Evolutionary conservation across 441 rosid species (phyloP), one percentile per base, ranked within the genome.

Genomic region (Daphne laureola): DNA sequence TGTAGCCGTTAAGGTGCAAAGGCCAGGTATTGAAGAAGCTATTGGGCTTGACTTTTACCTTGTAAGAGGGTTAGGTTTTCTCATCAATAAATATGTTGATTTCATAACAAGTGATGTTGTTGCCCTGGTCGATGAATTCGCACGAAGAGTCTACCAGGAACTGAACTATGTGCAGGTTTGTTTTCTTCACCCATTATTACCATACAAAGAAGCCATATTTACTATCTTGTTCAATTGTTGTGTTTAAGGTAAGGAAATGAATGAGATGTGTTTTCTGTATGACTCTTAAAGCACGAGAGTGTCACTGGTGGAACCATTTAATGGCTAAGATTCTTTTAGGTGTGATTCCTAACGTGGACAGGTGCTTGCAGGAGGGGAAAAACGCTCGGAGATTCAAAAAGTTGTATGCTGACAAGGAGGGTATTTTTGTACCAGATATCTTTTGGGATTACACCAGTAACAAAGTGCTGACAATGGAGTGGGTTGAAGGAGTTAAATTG

Each of bases 401-500:
- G 73, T 70, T 92, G 17, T 92, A 92, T 71, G 97, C 98, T 54
- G 96, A 92, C 72, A 89, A 74, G 65, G 86, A 84, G 55, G 88
- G 82, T 63, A 79, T 89, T 61, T 70, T 89, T 45, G 98, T 92
- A 14, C 98, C 98, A 5, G 96, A 86, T 77, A 89, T 92, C 64
- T 89, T 68, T 67, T 92, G 98, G 98, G 86, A 89, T 53, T 92
- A 84, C 67, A 89, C 96, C 0, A 78, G 92, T 75, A 71, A 78
- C 57, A 86, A 89, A 68, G 94, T 92, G 27, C 66, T 92, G 71
- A 89, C 98, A 4, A 92, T 92, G 98, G 96, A 92, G 52, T 92
- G 98, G 98, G 87, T 92, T 14, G 79, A 84, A n/a, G 98, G 98
- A 43, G 84, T 91, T 44, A 92, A 92, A 65, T 67, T 92, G 35